Evolutionary conservation across 768 basidiomycete genomes (phyloP).

Genomic region (Lactifluus pinguis): DNA sequence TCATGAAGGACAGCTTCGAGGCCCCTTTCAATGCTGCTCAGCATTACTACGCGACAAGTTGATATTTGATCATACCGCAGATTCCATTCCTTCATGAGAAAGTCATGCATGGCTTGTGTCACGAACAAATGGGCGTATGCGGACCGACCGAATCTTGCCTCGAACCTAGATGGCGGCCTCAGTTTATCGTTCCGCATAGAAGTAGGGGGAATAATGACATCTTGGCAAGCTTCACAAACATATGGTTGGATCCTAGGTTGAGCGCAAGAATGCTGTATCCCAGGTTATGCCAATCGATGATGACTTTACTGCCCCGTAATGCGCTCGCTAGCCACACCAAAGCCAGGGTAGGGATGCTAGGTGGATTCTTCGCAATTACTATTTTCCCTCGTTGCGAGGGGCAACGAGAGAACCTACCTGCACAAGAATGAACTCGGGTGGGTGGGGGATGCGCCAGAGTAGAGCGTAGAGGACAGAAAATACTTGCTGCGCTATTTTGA

Average conservation of each 20-base stretch:
- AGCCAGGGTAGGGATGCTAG: constrained; percentile 87
- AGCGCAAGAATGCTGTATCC: constrained; percentile 90
- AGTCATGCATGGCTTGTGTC: constrained; percentile 75
- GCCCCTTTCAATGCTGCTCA: constrained; percentile 42
- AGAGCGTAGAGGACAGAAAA: constrained; percentile 52
- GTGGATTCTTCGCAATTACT: constrained; percentile 66
- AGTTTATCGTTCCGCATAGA: not conserved
- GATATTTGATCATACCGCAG: constrained; percentile 46
- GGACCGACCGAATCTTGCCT: constrained; percentile 62
- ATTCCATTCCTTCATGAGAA: constrained; percentile 62
- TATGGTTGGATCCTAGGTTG: constrained; percentile 59
- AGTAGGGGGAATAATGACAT: constrained; percentile 38
- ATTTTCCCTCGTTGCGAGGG: not conserved
- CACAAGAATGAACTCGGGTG: constrained; percentile 80
- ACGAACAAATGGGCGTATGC: constrained; percentile 94
- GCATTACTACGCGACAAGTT: not conserved
- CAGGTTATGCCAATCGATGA: constrained; percentile 99
- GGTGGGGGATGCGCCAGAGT: constrained; percentile 46
- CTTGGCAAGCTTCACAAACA: constrained; percentile 65
- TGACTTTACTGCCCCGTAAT: constrained; percentile 69
- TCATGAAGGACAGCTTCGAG: constrained; percentile 76
- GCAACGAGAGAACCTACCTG: constrained; percentile 50
- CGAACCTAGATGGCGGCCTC: constrained; percentile 50
- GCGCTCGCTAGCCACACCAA: constrained; percentile 67
- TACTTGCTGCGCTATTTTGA: constrained; percentile 72